Base-by-base conservation (phyloP, 2,329 filamentous ascomycete genomes). In the Cladosporium cucumerinum region DNA sequence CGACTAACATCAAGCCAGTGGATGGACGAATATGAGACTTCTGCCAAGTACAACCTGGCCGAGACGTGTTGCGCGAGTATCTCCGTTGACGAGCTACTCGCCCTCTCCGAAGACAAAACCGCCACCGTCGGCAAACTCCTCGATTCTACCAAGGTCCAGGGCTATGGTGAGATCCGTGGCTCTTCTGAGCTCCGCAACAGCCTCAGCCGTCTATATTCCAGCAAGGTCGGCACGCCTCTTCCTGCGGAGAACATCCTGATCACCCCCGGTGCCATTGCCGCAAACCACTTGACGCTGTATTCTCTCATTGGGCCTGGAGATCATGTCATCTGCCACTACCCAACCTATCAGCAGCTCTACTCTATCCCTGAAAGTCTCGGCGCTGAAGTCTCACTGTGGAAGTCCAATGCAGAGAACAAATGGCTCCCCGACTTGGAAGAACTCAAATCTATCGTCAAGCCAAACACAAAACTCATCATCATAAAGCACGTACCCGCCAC, bases 331-430 rank as follows among this genome's bases (percentile, higher is more conserved):
- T 95, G 91, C 72, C 90, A 95, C 65, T 91, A 93, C 74, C 92
- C 93, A 14, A 94, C 91, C 0, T 96, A 95, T 72, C 91, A 95
- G 75, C 91, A 95, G 71, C 83, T 96, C 1, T 95, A 94, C 73
- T 82, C 87, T 11, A 85, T 96, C 0, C 91, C 92, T 0, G 82
- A 83, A 69, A 89, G 87, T 43, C 79, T 96, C 5, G 92, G 92
- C 0, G 91, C 91, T 0, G 86, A 91, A n/a, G 89, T 96, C 18
- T 87, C 87, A 49, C 76, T 94, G 12, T 96, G 92, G 92, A 87
- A 85, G 73, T 82, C 92, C 10, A 84, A 82, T 57, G 82, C 85
- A 46, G 81, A 86, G 25, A 84, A 91, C 57, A 82, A 84, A 18
- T 95, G 89, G 80, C 78, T 89, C 7, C 86, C 90, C 0, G 83